These are phyloP conservation scores for Aspergillus heteromorphus DNA, from an alignment of 495 filamentous ascomycete species.

Conservation along the genomic window DNA sequence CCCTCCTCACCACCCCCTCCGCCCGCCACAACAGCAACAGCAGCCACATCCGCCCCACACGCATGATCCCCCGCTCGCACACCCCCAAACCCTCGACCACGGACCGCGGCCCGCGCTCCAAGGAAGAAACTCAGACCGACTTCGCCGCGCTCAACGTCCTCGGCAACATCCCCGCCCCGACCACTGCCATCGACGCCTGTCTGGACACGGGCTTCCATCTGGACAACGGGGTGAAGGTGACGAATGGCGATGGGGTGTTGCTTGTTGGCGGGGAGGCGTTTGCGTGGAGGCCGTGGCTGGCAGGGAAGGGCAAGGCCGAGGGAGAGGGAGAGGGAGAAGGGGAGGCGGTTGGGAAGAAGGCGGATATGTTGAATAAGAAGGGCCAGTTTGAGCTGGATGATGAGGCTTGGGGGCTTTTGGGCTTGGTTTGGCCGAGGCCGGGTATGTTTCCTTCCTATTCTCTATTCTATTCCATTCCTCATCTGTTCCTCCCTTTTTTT, in stretches of 20 bases:
- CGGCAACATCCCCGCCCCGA: conserved; percentile 65
- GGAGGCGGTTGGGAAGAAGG: no score
- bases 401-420: conserved; percentile 67
- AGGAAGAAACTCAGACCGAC: conserved; percentile 67
- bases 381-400: conserved; percentile 78
- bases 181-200: conserved; percentile 70
- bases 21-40: conserved; percentile 28
- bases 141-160: conserved; percentile 73
- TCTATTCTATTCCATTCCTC: no score
- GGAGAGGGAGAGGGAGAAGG: no score
- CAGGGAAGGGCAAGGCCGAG: conserved; percentile 18
- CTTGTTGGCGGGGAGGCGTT: conserved; percentile 85
- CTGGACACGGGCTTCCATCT: conserved; percentile 20
- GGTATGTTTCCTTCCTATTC: conserved; percentile 49
- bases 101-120: conserved; percentile 55
- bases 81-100: conserved; percentile 33
- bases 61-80: conserved; percentile 38
- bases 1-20: conserved; percentile 3
- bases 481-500: no score
- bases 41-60: conserved; percentile 23
- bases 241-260: conserved; percentile 60
- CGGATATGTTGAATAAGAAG: conserved; percentile 59
- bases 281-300: conserved; percentile 74
- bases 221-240: conserved; percentile 62
- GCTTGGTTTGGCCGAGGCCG: conserved; percentile 82